Conservation (phyloP, 2,329 filamentous ascomycete genomes). For the Claviceps sp. region DNA sequence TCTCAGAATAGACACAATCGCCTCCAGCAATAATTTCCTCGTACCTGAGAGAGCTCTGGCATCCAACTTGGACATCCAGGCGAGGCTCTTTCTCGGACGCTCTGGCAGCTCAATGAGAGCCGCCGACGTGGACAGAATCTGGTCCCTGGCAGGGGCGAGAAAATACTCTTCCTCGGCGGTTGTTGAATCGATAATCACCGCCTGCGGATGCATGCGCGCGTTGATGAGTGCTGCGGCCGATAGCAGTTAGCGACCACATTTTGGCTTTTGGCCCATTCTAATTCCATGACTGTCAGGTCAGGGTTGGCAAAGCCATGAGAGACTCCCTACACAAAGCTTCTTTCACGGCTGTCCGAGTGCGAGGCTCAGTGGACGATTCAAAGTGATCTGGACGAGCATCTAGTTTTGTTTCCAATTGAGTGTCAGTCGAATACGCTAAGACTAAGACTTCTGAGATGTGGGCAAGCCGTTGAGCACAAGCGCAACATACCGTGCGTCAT, state of each 20-base stretch:
- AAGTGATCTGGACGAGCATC: slow-evolving; percentile 68
- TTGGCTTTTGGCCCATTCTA: neutral
- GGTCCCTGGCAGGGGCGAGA: slow-evolving; percentile 41
- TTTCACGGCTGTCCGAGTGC: slow-evolving; percentile 51
- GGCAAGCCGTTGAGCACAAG: neutral
- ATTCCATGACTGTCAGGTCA: neutral
- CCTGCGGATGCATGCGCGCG: slow-evolving; percentile 64
- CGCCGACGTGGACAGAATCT: slow-evolving; percentile 36
- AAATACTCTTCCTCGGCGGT: slow-evolving; percentile 57
- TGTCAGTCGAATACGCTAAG: neutral
- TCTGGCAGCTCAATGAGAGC: slow-evolving; percentile 64
- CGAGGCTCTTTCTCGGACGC: slow-evolving; percentile 45
- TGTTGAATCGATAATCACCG: slow-evolving; percentile 57
- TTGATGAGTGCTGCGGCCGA: slow-evolving; percentile 45
- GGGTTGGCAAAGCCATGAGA: neutral
- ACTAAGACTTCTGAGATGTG: neutral
- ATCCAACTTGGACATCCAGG: slow-evolving; percentile 72
- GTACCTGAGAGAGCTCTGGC: slow-evolving; percentile 53
- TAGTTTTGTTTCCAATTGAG: slow-evolving; percentile 14
- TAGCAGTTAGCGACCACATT: neutral
- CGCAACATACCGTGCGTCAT: slow-evolving; percentile 36
- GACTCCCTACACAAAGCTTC: slow-evolving; percentile 47
- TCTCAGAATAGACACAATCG: neutral
- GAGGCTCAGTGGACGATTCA: slow-evolving; percentile 52
- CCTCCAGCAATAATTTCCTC: neutral